These are phyloP conservation scores for Rhizoclosmatium globosum DNA, from an alignment of 192 early-diverging fungal species.

Conservation along the genomic window DNA sequence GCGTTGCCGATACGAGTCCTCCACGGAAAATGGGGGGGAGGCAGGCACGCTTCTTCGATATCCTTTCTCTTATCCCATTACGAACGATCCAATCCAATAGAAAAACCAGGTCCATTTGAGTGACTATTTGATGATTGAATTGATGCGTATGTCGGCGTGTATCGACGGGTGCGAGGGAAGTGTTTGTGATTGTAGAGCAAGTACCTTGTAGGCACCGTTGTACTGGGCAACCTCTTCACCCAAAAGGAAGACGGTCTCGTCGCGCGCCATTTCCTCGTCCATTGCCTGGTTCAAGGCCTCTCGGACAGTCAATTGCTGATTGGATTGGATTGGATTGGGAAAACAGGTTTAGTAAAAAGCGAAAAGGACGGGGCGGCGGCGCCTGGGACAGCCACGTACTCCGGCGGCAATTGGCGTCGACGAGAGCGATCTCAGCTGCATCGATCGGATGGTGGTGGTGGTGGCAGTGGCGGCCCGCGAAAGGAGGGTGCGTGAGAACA, in stretches of 20 bases:
- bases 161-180: no score
- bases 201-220: slow-evolving; percentile 99
- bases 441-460: neutral
- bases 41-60: no score
- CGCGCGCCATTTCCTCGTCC: slow-evolving; percentile 94
- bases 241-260: slow-evolving; percentile 91
- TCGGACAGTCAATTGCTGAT: slow-evolving; percentile 82
- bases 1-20: no score
- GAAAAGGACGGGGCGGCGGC: neutral
- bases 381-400: no score
- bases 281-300: slow-evolving; percentile 97
- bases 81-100: no score
- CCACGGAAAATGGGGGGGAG: no score
- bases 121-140: no score
- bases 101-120: no score
- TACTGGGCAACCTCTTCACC: slow-evolving; percentile 99
- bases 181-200: slow-evolving; percentile 11
- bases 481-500: slow-evolving; percentile 2
- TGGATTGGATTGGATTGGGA: neutral
- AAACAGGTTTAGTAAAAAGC: neutral
- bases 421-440: neutral
- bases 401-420: slow-evolving; percentile 12
- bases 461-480: neutral
- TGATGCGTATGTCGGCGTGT: no score
- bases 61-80: no score